Percentiles rank a stretch among this genome's conserved stretches.
Conservation (phyloP, 2,329 filamentous ascomycete species). For the Pseudogymnoascus sp. region DNA sequence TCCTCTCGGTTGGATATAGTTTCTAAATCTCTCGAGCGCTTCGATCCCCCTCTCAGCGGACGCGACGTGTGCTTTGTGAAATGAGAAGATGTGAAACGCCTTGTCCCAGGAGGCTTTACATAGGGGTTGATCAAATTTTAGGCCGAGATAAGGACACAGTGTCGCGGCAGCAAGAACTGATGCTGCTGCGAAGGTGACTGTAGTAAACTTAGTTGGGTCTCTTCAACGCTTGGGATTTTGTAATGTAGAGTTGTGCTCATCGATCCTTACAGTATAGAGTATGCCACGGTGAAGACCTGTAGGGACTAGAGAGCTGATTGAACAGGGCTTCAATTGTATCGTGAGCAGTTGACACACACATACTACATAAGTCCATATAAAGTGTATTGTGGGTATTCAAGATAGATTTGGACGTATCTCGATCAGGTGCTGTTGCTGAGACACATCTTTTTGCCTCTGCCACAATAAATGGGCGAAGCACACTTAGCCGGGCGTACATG, state of each 20-base stretch:
- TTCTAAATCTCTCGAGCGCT: not conserved
- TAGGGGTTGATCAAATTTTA: not conserved
- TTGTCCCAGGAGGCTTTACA: not conserved
- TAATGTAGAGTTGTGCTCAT: not conserved
- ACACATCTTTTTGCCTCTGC: not conserved
- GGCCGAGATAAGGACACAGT: slow-evolving; percentile 8
- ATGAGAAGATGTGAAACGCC: not conserved
- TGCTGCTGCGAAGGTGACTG: slow-evolving; percentile 17
- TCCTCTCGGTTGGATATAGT: not conserved
- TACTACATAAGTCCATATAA: slow-evolving; percentile 11
- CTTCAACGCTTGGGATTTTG: not conserved
- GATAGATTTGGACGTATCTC: not conserved
- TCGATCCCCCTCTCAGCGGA: not conserved
- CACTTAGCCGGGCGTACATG: not conserved
- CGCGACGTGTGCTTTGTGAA: not conserved
- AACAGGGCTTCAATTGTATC: slow-evolving; percentile 12
- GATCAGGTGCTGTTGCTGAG: not conserved
- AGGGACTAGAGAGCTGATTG: slow-evolving; percentile 10
- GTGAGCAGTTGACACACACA: slow-evolving; percentile 17
- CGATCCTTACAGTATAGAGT: slow-evolving; percentile 18
- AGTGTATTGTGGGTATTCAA: not conserved
- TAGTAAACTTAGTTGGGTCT: not conserved
- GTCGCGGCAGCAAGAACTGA: slow-evolving; percentile 14
- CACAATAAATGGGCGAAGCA: not conserved
- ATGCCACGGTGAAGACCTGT: slow-evolving; percentile 18